A percentile compares a stretch with the other conserved stretches of the same genome.
These are phyloP conservation scores for Coemansia sp. DNA, from an alignment of 192 early-diverging fungal genomes.

Conservation along the genomic window DNA sequence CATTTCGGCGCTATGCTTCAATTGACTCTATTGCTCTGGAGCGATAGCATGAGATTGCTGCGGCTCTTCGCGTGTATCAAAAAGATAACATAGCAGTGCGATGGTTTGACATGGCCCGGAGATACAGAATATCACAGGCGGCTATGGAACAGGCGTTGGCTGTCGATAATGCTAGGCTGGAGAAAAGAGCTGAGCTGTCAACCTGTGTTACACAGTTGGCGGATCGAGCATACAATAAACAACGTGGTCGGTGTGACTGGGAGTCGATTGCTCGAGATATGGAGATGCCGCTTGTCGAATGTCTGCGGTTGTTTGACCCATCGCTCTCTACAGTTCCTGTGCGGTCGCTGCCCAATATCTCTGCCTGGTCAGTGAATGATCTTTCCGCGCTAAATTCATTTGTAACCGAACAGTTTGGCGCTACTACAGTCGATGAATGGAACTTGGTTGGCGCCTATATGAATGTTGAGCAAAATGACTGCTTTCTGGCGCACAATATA, in stretches of 20 bases:
- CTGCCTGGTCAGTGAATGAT: background rate
- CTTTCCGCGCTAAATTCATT: background rate
- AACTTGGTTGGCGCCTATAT: background rate
- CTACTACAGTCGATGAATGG: background rate
- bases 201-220: background rate
- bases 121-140: background rate
- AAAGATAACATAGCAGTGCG: background rate
- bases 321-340: background rate
- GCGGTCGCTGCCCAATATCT: background rate
- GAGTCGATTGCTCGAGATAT: background rate
- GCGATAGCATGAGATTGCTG: background rate
- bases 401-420: background rate
- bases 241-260: background rate
- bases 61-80: background rate
- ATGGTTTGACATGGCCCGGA: background rate
- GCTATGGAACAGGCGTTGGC: slow-evolving; percentile 1
- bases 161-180: background rate
- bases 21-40: background rate
- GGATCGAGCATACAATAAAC: no score
- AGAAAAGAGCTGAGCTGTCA: background rate
- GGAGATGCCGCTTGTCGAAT: background rate
- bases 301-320: background rate
- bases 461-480: background rate
- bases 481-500: background rate
- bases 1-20: background rate